These are phyloP conservation scores for Teratosphaeria nubilosa DNA, from an alignment of 2,329 filamentous ascomycete genomes.

Conservation along the genomic window DNA sequence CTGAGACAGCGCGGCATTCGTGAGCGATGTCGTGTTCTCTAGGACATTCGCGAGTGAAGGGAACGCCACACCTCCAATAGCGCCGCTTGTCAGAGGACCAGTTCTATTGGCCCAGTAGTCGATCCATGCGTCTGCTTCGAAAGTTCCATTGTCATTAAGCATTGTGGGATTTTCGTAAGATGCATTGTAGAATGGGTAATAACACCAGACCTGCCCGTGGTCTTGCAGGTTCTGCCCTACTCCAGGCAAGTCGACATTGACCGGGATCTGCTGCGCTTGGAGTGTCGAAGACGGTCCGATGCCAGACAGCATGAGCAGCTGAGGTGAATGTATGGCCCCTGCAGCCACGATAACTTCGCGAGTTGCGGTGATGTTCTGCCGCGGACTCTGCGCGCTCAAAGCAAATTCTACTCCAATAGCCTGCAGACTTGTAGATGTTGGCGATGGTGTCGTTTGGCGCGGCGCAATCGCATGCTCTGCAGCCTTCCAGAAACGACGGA, in stretches of 20 bases:
- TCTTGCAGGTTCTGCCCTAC: conserved; percentile 57
- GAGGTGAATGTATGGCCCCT: conserved; percentile 21
- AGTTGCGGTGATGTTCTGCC: conserved; percentile 14
- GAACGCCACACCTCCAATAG: conserved; percentile 21
- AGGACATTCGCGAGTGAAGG: conserved; percentile 16
- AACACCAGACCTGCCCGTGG: conserved; percentile 30
- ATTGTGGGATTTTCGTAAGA: conserved; percentile 9
- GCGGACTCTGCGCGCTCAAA: conserved; percentile 6
- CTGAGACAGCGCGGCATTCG: conserved; percentile 12
- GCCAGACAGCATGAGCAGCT: conserved; percentile 34
- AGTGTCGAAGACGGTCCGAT: conserved; percentile 48
- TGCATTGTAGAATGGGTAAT: conserved; percentile 14
- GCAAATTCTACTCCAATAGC: conserved; percentile 17
- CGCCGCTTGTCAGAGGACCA: conserved; percentile 18
- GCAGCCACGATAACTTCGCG: conserved; percentile 22
- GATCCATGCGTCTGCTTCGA: conserved; percentile 14
- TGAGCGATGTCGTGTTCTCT: conserved; percentile 10
- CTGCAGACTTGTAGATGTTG: conserved; percentile 1
- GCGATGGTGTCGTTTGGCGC: background rate
- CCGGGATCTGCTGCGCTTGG: conserved; percentile 33
- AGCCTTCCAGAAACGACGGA: conserved; percentile 25
- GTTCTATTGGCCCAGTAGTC: conserved; percentile 19
- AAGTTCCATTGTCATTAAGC: conserved; percentile 15
- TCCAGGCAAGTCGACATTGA: conserved; percentile 47
- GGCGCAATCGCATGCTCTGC: background rate